Base-by-base conservation (phyloP, 2,329 filamentous ascomycete genomes). In the Penicillium vulpinum region DNA sequence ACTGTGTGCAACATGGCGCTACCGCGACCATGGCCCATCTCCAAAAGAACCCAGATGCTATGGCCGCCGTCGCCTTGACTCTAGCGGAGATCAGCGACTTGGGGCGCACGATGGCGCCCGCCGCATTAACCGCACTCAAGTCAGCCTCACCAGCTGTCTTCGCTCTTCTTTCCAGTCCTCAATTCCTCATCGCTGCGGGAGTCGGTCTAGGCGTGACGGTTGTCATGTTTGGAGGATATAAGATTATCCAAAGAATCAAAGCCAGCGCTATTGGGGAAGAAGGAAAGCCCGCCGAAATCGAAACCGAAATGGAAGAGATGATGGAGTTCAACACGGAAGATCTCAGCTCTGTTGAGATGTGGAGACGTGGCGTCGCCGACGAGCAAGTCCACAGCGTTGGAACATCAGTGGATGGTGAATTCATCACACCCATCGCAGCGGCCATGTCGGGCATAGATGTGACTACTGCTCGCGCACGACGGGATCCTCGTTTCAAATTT, bases 161-260 rank as follows among this genome's bases (percentile, higher is more conserved):
- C 66, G 90, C 88, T 0, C 83, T 99, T 22, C 84, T 99, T 4
- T 87, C 91, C 0, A 92, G 89, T 55, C 94, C 94, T 0, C 91
- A 99, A 70, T 99, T 99, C 71, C 84, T 97, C 61, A 96, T 99
- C 67, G 92, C 92, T 4, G 91, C 90, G 0, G 90, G 92, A 41
- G 86, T 96, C 15, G 91, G 90, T 0, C 87, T 96, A 0, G 94
- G 94, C 15, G 88, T 96, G n/a, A 97, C 94, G 0, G 87, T 97
- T 9, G 91, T 99, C 67, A 92, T 94, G 73, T 91, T 99, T 58
- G 94, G 94, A 52, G 93, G 94, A 5, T 97, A 91, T 84, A 97
- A 96, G 78, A 97, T 99, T 73, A 87, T 99, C 76, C 95, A 97
- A 81, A 88, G 87, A 66, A 90, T 97, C 63, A 60, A 66, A 39